phyloP scores from a whole-genome alignment of 2,329 filamentous ascomycete species.

The Aspergillus ochraceus region DNA sequence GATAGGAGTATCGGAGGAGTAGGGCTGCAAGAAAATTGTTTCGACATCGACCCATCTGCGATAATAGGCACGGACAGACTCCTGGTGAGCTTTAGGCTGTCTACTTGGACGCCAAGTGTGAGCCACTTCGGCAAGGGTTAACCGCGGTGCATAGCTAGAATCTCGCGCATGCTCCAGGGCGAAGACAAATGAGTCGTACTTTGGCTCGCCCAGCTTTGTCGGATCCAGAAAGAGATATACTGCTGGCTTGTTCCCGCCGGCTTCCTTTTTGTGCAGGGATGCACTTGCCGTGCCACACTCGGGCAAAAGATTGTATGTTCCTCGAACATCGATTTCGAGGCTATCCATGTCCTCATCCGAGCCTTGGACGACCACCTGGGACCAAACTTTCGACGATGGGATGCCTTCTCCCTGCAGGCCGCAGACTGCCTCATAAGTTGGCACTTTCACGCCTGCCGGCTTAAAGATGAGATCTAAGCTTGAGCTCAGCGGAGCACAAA shows the following conservation, averaged over 20 bases:
- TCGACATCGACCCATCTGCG: constrained; percentile 29
- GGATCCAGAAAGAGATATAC: constrained; percentile 63
- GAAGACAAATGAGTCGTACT: constrained; percentile 59
- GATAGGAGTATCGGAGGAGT: constrained; percentile 17
- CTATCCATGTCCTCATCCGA: constrained; percentile 25
- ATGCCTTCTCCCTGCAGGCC: constrained; percentile 42
- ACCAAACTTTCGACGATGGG: constrained; percentile 45
- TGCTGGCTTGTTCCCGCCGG: constrained; percentile 16
- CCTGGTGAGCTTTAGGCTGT: constrained; percentile 9
- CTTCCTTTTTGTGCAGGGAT: constrained; percentile 53
- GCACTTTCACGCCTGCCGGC: constrained; percentile 32
- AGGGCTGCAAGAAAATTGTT: constrained; percentile 21
- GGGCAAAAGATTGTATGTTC: constrained; percentile 53
- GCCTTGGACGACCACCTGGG: constrained; percentile 42
- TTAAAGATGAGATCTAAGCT: constrained; percentile 36
- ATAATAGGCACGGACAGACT: constrained; percentile 30
- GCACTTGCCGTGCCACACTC: constrained; percentile 59
- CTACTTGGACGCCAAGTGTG: constrained; percentile 45
- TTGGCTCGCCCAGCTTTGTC: constrained; percentile 46
- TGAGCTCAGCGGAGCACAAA: constrained; percentile 43
- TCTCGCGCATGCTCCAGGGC: constrained; percentile 49
- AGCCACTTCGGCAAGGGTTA: constrained; percentile 48
- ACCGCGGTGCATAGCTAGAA: constrained; percentile 48
- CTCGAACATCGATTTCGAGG: constrained; percentile 45
- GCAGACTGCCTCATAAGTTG: constrained; percentile 41